A percentile compares a stretch with the other conserved stretches of the same genome.
Conservation (phyloP, 371 early-diverging fungal genomes). For the Mortierella sp. region DNA sequence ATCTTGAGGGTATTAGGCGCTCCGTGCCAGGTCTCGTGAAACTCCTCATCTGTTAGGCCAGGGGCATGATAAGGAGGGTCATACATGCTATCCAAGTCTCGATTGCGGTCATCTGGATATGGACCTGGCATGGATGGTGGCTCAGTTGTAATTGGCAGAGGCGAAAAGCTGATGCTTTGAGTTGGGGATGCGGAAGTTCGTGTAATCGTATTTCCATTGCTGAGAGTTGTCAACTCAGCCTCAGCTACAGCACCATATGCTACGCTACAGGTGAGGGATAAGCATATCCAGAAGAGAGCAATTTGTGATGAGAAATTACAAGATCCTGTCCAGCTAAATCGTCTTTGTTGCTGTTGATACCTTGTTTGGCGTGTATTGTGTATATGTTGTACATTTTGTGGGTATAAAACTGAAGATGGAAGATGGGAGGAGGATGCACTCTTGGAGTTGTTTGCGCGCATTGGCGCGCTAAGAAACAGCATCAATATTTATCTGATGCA, state of each 20-base stretch:
- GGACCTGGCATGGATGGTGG: background rate
- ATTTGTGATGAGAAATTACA: background rate
- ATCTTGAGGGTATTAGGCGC: constrained; percentile 33
- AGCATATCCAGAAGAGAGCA: background rate
- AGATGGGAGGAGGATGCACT: background rate
- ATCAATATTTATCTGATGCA: background rate
- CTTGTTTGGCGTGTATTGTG: background rate
- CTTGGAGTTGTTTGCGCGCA: background rate
- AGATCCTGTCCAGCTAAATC: background rate
- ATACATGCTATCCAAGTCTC: background rate
- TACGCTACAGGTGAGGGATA: background rate
- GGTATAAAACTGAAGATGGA: background rate
- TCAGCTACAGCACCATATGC: background rate
- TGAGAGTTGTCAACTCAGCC: background rate
- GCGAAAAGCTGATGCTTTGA: background rate
- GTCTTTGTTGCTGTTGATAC: background rate
- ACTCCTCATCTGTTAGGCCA: constrained; percentile 38
- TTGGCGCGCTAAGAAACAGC: background rate
- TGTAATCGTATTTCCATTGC: background rate
- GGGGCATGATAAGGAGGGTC: constrained; percentile 28
- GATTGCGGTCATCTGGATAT: background rate
- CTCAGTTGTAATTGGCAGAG: background rate
- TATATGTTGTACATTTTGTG: background rate
- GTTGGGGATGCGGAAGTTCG: background rate
- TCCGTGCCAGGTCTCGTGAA: constrained; percentile 33